A percentile compares a stretch with the other conserved stretches of the same genome.
phyloP scores from a whole-genome alignment of 116 monocot genomes.

The Trichopus zeylanicus region DNA sequence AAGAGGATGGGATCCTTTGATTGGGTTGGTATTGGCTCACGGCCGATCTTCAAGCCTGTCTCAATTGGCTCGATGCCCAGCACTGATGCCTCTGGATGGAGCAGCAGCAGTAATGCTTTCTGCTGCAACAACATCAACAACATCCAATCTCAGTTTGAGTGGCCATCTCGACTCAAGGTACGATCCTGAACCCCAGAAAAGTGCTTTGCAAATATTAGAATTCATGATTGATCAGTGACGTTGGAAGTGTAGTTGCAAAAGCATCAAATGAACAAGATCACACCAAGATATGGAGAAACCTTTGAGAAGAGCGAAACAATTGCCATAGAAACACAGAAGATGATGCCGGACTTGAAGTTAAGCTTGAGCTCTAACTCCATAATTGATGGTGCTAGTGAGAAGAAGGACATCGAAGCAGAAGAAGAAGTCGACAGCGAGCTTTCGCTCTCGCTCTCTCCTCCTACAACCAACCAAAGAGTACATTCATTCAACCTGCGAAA shows the following conservation, averaged over 20 bases:
- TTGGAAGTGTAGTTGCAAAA: constrained; percentile 7
- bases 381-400: background rate
- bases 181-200: too few species aligned
- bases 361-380: constrained; percentile 24
- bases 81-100: background rate
- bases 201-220: background rate
- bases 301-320: constrained; percentile 13
- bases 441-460: constrained; percentile 63
- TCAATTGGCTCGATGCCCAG: background rate
- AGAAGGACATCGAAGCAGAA: background rate
- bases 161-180: constrained; percentile 25
- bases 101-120: constrained; percentile 7
- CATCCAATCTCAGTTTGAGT: constrained; percentile 10
- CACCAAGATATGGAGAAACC: background rate
- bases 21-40: constrained; percentile 22
- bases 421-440: constrained; percentile 36
- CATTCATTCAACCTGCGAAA: background rate
- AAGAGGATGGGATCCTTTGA: constrained; percentile 20
- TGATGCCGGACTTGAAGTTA: constrained; percentile 37
- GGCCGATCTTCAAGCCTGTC: constrained; percentile 4
- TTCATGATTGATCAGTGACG: background rate
- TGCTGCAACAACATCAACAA: constrained; percentile 10
- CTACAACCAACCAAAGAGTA: constrained; percentile 9
- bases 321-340: constrained; percentile 16
- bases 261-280: background rate